These are phyloP conservation scores for Aspergillus haitiensis DNA, from an alignment of 495 filamentous ascomycete genomes.

Conservation along the genomic window DNA sequence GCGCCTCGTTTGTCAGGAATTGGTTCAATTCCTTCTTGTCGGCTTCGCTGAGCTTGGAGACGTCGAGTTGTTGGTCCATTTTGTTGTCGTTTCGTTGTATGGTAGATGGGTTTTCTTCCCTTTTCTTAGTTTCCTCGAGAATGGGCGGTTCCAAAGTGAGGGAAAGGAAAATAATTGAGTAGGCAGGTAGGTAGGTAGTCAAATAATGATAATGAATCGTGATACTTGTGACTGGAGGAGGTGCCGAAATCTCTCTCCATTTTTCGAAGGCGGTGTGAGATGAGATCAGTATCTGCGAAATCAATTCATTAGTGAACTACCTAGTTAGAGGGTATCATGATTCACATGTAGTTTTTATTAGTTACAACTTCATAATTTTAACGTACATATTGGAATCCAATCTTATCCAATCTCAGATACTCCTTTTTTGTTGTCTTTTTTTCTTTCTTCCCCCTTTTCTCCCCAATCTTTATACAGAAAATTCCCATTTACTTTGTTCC, in stretches of 20 bases:
- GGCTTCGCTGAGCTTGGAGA: slow-evolving; percentile 71
- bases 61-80: slow-evolving; percentile 54
- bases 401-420: neutral
- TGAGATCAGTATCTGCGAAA: too few relatives aligned
- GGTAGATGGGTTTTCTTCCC: neutral
- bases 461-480: neutral
- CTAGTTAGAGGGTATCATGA: too few relatives aligned
- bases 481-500: slow-evolving; percentile 6
- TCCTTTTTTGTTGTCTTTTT: neutral
- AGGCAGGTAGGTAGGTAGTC: too few relatives aligned
- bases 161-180: neutral
- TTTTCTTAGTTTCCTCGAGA: neutral
- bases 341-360: too few relatives aligned
- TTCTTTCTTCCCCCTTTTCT: neutral
- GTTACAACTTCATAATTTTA: too few relatives aligned
- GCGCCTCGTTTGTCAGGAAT: slow-evolving; percentile 74
- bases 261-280: slow-evolving; percentile 17
- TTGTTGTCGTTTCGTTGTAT: slow-evolving; percentile 3
- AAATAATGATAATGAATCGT: too few relatives aligned
- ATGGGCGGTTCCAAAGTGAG: neutral
- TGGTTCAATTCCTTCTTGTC: slow-evolving; percentile 87
- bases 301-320: too few relatives aligned
- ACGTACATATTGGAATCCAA: neutral
- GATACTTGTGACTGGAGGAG: too few relatives aligned
- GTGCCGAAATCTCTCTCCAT: neutral